Evolutionary conservation across 352 stramenopile genomes (phyloP), one percentile per base, ranked within the genome.

Genomic region (Pythium aquatile): DNA sequence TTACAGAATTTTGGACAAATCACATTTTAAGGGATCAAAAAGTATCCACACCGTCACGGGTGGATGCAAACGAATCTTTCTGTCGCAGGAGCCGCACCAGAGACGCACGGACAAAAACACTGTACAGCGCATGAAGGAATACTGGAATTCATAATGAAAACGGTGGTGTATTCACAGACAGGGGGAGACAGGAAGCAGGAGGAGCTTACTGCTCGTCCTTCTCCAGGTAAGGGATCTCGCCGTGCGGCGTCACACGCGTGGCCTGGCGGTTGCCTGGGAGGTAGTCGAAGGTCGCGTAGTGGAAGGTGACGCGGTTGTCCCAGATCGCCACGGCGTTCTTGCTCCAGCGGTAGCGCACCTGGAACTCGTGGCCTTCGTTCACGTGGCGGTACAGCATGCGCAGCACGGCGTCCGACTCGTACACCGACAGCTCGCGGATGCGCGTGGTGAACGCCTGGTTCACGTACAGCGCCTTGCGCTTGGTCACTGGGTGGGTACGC

Each of bases 201-300:
- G 8, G 35, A 42, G 16, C 16, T 47, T 24, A 47, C 39, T 47
- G 39, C 17, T 47, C 30, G 26, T 56, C 10, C 26, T 39, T 24
- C 44, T 65, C 63, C 14, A 65, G 61, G 53, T 63, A 77, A 9
- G 73, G 73, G 29, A 74, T 66, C 61, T 79, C 73, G 5, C 69
- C 73, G 14, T 79, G 69, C 5, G 60, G 44, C 1, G 69, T 79
- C 17, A 79, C 73, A 20, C 73, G 73, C 39, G 68, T 60, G 9
- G 70, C 73, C 51, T 74, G 70, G 48, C 70, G 66, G 58, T 73
- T 79, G 54, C 70, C 70, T 16, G 73, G 73, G 2, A 79, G 57
- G 47, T 75, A 77, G 55, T 79, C 73, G 26, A 79, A 79, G 0
- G 73, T 79, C 29, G 62, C 73, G 28, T 58, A 69, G 66, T 79